Percentiles rank a stretch among this genome's conserved stretches.
These are phyloP conservation scores for Xylaria telfairii DNA, from an alignment of 495 filamentous ascomycete genomes.

Conservation along the genomic window DNA sequence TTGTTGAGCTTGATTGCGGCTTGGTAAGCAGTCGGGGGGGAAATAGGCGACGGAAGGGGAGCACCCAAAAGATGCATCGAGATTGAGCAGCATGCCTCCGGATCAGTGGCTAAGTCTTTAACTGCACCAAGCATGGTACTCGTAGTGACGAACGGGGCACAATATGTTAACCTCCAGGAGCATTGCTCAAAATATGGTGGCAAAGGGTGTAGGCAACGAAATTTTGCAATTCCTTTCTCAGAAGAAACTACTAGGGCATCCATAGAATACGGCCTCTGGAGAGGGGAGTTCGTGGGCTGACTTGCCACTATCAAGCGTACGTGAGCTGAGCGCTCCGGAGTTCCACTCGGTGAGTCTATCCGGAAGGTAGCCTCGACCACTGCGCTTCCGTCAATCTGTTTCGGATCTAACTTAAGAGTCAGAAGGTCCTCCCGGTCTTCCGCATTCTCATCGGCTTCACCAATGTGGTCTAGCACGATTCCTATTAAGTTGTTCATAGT, in stretches of 20 bases:
- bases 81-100: no score
- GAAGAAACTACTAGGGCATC: conserved; percentile 48
- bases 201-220: conserved; percentile 51
- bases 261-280: conserved; percentile 42
- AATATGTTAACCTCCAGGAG: conserved; percentile 51
- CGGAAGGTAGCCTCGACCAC: conserved; percentile 45
- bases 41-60: no score
- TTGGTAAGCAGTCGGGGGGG: no score
- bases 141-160: no score
- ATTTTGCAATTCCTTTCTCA: conserved; percentile 43
- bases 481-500: conserved; percentile 49
- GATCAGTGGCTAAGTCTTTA: no score
- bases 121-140: no score
- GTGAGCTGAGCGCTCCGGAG: conserved; percentile 45
- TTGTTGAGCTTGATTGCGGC: no score
- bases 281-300: conserved; percentile 43
- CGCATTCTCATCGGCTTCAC: conserved; percentile 46
- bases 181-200: conserved; percentile 50
- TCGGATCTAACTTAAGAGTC: conserved; percentile 33
- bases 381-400: conserved; percentile 29
- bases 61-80: no score
- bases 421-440: conserved; percentile 41
- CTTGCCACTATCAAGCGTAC: conserved; percentile 48
- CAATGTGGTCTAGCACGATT: conserved; percentile 58
- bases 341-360: conserved; percentile 48